A percentile compares a stretch with the other conserved stretches of the same genome.
phyloP scores from a whole-genome alignment of 768 basidiomycete species.

The Collybia sordida region DNA sequence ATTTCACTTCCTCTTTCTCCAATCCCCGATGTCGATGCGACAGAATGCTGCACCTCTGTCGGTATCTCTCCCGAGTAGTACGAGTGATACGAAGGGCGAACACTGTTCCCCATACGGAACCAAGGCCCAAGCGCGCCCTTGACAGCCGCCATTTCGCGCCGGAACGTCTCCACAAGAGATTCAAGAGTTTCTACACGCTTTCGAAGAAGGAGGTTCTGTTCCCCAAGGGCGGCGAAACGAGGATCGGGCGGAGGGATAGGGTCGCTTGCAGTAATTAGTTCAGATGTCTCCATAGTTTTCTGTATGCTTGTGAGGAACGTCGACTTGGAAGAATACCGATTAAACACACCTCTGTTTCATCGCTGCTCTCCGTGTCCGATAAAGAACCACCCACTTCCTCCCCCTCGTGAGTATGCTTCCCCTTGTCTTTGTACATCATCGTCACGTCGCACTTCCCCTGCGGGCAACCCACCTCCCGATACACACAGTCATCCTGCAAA shows the following conservation, averaged over 20 bases:
- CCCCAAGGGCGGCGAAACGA: slow-evolving; percentile 41
- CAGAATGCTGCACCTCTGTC: slow-evolving; percentile 17
- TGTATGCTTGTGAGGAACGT: no score
- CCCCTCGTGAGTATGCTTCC: slow-evolving; percentile 9
- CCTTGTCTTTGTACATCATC: slow-evolving; percentile 6
- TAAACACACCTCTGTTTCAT: slow-evolving; percentile 34
- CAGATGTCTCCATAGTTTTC: no score
- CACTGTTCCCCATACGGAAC: slow-evolving; percentile 17
- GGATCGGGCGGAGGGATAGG: neutral
- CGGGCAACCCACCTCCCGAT: slow-evolving; percentile 50
- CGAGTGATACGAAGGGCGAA: neutral
- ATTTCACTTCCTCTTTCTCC: slow-evolving; percentile 1
- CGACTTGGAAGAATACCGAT: no score
- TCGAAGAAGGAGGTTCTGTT: slow-evolving; percentile 67
- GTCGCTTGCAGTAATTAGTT: no score
- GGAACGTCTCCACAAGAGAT: slow-evolving; percentile 45
- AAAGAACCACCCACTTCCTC: neutral
- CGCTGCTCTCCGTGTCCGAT: neutral
- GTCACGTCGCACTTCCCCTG: slow-evolving; percentile 42
- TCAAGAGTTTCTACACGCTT: slow-evolving; percentile 61
- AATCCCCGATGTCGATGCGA: slow-evolving; percentile 23
- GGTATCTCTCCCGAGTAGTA: slow-evolving; percentile 23
- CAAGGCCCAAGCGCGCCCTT: slow-evolving; percentile 60
- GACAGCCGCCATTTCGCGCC: slow-evolving; percentile 55
- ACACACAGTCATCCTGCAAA: slow-evolving; percentile 60